These are phyloP conservation scores for Epichloe bromicola DNA, from an alignment of 2,329 filamentous ascomycete genomes.

Conservation along the genomic window DNA sequence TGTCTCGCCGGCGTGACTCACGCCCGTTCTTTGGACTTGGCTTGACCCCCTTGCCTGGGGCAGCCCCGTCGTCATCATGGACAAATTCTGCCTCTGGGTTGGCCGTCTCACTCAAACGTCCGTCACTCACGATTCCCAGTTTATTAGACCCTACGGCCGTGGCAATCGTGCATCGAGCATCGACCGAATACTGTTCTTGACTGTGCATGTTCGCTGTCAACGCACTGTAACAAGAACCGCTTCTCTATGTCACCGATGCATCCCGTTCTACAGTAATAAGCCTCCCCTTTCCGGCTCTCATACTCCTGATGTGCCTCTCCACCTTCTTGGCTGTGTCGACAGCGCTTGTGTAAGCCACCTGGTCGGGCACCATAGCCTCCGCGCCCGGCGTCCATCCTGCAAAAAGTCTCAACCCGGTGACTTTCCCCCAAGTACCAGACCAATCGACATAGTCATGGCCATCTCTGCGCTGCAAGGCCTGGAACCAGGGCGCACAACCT, in stretches of 20 bases:
- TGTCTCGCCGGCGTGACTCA: too few species aligned
- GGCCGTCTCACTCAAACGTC: too few species aligned
- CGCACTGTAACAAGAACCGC: too few species aligned
- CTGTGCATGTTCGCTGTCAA: slow-evolving; percentile 1
- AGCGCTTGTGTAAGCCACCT: slow-evolving; percentile 21
- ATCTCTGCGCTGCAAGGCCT: slow-evolving; percentile 29
- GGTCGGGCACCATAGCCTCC: slow-evolving; percentile 20
- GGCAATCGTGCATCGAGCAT: slow-evolving; percentile 27
- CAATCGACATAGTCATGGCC: slow-evolving; percentile 40
- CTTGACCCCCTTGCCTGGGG: too few species aligned
- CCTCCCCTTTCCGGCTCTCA: slow-evolving; percentile 34
- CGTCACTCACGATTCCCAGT: slow-evolving; percentile 25
- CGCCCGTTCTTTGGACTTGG: too few species aligned
- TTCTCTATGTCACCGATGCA: neutral
- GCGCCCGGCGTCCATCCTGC: slow-evolving; percentile 29
- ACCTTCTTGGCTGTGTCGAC: slow-evolving; percentile 26
- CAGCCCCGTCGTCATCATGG: too few species aligned
- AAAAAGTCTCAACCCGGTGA: slow-evolving; percentile 30
- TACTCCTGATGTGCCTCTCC: slow-evolving; percentile 33
- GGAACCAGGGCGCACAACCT: slow-evolving; percentile 43
- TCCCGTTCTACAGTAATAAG: slow-evolving; percentile 37
- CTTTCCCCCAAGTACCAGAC: slow-evolving; percentile 39
- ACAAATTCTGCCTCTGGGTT: too few species aligned
- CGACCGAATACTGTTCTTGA: slow-evolving; percentile 29
- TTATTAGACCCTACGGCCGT: slow-evolving; percentile 41